Evolutionary conservation across 345 rosid species (phyloP).

Genomic region (Syzygium grande): DNA sequence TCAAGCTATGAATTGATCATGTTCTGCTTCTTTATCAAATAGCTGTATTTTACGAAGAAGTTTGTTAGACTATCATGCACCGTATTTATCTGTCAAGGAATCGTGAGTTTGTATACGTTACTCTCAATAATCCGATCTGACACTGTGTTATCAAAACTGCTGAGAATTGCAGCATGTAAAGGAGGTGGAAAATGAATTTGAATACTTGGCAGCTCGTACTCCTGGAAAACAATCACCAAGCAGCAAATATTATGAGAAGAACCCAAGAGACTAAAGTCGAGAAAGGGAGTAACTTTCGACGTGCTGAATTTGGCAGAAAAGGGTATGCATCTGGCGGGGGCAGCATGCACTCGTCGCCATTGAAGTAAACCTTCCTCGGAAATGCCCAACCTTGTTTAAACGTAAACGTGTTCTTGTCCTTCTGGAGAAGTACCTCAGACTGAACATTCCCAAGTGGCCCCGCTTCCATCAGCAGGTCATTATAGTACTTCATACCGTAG

Average conservation of each 20-base stretch:
- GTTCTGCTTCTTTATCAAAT: not conserved
- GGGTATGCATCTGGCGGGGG: constrained; percentile 90
- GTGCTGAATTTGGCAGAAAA: constrained; percentile 57
- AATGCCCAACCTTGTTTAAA: constrained; percentile 94
- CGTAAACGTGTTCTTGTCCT: constrained; percentile 68
- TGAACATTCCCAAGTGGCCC: constrained; percentile 85
- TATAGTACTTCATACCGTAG: constrained; percentile 64
- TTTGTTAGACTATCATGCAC: not conserved
- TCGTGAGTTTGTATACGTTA: not conserved
- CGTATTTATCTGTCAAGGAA: not conserved
- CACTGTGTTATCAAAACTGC: not conserved
- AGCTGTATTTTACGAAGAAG: not conserved
- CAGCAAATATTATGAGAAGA: constrained; percentile 17
- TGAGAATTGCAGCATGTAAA: not conserved
- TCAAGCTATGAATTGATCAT: not conserved
- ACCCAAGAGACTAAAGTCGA: constrained; percentile 10
- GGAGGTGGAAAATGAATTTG: not conserved
- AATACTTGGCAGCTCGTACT: not conserved
- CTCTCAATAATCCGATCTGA: not conserved
- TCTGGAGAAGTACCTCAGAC: constrained; percentile 76
- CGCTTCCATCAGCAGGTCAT: constrained; percentile 83
- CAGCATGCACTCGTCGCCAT: constrained; percentile 86
- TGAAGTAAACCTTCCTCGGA: constrained; percentile 82
- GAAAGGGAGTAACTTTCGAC: constrained; percentile 11
- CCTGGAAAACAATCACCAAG: constrained; percentile 16